Base-by-base conservation (phyloP, 2,329 filamentous ascomycete species). In the Fusarium scirpi region DNA sequence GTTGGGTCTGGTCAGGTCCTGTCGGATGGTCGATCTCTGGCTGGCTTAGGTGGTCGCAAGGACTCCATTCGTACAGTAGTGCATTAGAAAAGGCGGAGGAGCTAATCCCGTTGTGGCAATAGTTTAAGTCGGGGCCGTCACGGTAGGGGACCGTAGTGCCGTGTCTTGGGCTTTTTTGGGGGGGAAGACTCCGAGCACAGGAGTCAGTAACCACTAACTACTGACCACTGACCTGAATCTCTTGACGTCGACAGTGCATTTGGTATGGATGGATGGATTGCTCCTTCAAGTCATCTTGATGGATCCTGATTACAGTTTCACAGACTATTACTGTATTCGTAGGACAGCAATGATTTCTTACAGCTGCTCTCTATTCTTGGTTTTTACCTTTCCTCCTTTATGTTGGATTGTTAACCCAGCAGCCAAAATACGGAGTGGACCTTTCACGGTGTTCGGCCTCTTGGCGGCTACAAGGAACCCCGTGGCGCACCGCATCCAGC, bases 51-150 rank as follows among this genome's bases (percentile, higher is more conserved):
- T 63, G 57, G 62, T 67, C 62, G 58, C 67, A 62, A 67, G 63
- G 67, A 64, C 68, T 57, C 63, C 55, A 67, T 62, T 40, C 64
- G 47, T 66, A 66, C 63, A 66, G 62, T 71, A 71, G 68, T 34
- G 68, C 60, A 71, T 65, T 62, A 29, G 54, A 63, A 65, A 70
- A 56, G 68, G 68, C 64, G 68, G 68, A 65, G 49, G 51, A 55
- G 52, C 68, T 70, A 70, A 54, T 47, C 69, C 67, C 16, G 15
- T 65, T 70, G 49, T 45, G 53, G 58, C 13, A 54, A 51, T 70
- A 56, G 59, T 54, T 38, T 48, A 69, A 67, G 62, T 51, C 63
- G 62, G 63, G 55, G 63, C 63, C 62, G 62, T 62, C 63, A 65
- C 30, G 55, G 63, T 62, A 66, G 62, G 62, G 67, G 54, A 51